Percentiles rank a stretch among this genome's conserved stretches.
phyloP scores from a whole-genome alignment of 2,329 filamentous ascomycete species.

The Fusarium virguliforme region DNA sequence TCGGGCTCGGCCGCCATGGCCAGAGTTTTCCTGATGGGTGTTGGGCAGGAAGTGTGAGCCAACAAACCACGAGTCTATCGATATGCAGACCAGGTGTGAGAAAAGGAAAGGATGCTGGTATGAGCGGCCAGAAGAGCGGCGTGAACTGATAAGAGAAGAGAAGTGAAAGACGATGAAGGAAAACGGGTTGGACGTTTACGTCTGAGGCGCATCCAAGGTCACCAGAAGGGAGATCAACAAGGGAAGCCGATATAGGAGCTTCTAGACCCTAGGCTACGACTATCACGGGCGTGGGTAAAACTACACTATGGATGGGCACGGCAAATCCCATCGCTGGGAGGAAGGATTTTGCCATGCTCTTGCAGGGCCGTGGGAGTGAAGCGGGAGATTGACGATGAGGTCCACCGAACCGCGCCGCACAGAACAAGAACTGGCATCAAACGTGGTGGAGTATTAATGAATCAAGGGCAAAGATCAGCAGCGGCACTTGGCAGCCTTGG shows the following conservation, averaged over 20 bases:
- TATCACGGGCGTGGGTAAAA: conserved; percentile 4
- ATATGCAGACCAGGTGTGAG: conserved; percentile 1
- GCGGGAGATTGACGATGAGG: conserved; percentile 18
- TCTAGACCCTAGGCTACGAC: conserved; percentile 8
- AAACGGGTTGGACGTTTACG: neutral
- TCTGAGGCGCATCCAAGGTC: conserved; percentile 11
- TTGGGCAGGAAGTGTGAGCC: neutral
- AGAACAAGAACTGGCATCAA: conserved; percentile 6
- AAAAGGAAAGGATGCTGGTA: conserved; percentile 5
- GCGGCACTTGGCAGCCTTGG: neutral
- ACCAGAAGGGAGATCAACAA: neutral
- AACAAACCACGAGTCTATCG: conserved; percentile 1
- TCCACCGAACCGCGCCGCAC: conserved; percentile 10
- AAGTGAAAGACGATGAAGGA: conserved; percentile 2
- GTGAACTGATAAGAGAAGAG: neutral
- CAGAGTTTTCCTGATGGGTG: conserved; percentile 12
- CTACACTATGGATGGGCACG: conserved; percentile 5
- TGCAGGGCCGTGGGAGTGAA: conserved; percentile 7
- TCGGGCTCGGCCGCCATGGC: conserved; percentile 34
- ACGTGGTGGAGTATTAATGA: neutral
- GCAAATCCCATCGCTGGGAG: conserved; percentile 8
- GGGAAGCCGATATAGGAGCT: conserved; percentile 37
- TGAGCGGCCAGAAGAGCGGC: neutral
- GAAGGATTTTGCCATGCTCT: neutral
- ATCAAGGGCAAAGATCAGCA: conserved; percentile 12